Evolutionary conservation across 768 basidiomycete species (phyloP).

Genomic region (Suillus weaverae): DNA sequence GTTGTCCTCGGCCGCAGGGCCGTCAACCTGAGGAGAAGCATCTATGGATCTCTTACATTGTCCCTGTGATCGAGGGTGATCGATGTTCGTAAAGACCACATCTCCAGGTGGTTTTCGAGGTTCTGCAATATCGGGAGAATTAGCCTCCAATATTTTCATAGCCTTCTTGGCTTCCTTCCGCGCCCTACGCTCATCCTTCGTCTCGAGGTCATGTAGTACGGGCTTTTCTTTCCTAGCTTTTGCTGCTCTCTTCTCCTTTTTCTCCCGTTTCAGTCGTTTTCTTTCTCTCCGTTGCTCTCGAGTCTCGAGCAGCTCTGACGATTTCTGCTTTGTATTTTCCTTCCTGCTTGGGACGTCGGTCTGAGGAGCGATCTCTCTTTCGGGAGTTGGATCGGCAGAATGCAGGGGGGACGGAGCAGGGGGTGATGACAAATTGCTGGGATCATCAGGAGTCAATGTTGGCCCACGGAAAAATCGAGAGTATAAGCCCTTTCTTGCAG

Average conservation of each 20-base stretch:
- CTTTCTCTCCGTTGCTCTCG: constrained; percentile 22
- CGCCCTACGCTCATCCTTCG: constrained; percentile 4
- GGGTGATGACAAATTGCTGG: background rate
- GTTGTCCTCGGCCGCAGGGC: background rate
- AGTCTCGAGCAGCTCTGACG: constrained; percentile 11
- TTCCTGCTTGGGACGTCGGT: background rate
- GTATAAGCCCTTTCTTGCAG: constrained; percentile 75
- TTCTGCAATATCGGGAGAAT: background rate
- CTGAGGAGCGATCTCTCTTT: background rate
- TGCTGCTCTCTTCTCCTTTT: constrained; percentile 14
- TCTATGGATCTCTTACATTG: constrained; percentile 12
- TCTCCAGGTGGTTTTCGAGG: background rate
- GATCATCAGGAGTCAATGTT: constrained; percentile 51
- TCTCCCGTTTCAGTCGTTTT: constrained; percentile 26
- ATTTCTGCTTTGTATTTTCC: constrained; percentile 14
- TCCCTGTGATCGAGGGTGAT: background rate
- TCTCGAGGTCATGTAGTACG: background rate
- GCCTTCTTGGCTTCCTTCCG: constrained; percentile 8
- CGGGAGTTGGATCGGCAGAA: background rate
- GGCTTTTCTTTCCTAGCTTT: constrained; percentile 7
- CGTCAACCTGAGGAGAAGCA: background rate
- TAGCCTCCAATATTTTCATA: background rate
- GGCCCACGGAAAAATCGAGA: constrained; percentile 81
- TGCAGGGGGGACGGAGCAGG: background rate
- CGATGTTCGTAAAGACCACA: background rate